Percentiles rank a stretch among this genome's conserved stretches.
Conservation (phyloP, 2,329 filamentous ascomycete species). For the Fusarium xyrophilum region DNA sequence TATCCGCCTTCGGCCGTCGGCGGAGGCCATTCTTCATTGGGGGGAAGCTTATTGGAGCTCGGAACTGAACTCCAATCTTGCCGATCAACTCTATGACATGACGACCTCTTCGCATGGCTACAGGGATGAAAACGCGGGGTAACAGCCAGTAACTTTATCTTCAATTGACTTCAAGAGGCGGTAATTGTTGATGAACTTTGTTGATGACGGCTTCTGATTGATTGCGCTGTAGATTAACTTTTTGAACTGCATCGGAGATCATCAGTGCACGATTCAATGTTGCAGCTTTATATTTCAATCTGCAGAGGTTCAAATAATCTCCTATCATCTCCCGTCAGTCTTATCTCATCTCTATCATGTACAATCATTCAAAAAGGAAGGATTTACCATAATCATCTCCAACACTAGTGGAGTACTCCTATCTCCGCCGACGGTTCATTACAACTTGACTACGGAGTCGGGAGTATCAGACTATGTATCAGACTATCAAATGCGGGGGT, state of each 20-base stretch:
- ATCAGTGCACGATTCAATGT: accelerated
- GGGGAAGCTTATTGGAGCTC: not conserved
- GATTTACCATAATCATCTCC: not conserved
- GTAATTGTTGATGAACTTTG: not conserved
- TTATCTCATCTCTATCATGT: not conserved
- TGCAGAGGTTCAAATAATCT: not conserved
- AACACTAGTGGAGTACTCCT: not conserved
- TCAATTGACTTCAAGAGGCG: not conserved
- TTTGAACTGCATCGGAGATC: not conserved
- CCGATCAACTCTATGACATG: not conserved
- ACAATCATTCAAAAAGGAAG: not conserved
- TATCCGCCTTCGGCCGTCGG: constrained; percentile 6
- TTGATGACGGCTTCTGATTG: not conserved
- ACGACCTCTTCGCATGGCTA: not conserved
- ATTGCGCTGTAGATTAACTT: not conserved
- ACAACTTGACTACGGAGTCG: not conserved
- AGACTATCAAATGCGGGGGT: constrained; percentile 16
- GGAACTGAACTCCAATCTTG: not conserved
- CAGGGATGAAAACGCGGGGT: not conserved
- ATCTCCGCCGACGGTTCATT: constrained; percentile 1
- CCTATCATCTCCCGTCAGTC: not conserved
- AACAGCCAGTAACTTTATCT: not conserved
- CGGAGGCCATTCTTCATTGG: not conserved
- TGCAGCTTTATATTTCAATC: too few relatives aligned
- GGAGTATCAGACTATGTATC: too few relatives aligned